These are phyloP conservation scores for Pseudofabraea citricarpa DNA, from an alignment of 2,329 filamentous ascomycete genomes.

Conservation along the genomic window DNA sequence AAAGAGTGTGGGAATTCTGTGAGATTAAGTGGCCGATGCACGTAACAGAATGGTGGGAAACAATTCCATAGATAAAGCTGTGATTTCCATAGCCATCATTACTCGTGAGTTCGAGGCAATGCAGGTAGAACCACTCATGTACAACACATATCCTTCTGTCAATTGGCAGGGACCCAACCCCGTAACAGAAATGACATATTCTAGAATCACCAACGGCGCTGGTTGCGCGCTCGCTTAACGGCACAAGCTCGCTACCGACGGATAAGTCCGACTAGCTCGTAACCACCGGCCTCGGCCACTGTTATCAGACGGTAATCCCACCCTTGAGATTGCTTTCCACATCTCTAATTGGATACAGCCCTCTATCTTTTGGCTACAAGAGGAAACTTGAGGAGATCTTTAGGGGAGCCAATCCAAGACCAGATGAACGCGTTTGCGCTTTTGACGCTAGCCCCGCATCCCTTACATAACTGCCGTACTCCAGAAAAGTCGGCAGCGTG, in stretches of 20 bases:
- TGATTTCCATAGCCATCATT: too few species aligned
- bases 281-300: too few species aligned
- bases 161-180: too few species aligned
- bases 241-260: too few species aligned
- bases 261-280: too few species aligned
- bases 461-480: neutral
- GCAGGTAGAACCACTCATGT: too few species aligned
- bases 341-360: neutral
- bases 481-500: neutral
- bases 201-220: too few species aligned
- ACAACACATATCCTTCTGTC: too few species aligned
- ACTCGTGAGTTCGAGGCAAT: too few species aligned
- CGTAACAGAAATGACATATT: too few species aligned
- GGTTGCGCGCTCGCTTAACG: too few species aligned
- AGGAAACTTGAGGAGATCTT: constrained; percentile 1
- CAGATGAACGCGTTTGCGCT: neutral
- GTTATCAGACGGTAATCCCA: neutral
- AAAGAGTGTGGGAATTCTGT: neutral
- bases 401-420: neutral
- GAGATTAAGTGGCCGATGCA: neutral
- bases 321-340: neutral
- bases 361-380: neutral
- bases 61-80: too few species aligned
- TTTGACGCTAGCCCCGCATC: neutral
- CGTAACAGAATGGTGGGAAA: neutral